Percentiles rank a stretch among this genome's conserved stretches.
phyloP scores from a whole-genome alignment of 345 rosid genomes.

The Syzygium aromaticum region DNA sequence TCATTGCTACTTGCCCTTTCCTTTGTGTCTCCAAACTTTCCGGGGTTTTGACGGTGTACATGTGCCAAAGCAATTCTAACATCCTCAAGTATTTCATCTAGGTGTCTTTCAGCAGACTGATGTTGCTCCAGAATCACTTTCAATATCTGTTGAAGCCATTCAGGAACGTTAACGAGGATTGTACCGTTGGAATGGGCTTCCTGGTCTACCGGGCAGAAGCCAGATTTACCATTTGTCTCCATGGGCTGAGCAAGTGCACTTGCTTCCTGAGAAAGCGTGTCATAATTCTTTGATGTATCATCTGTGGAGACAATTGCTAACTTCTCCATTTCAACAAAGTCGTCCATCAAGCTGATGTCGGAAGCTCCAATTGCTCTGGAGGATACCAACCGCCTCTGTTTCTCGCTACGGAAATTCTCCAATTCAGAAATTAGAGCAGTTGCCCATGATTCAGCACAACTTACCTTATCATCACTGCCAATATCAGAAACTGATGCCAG shows the following conservation, averaged over 20 bases:
- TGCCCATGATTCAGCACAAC: slow-evolving; percentile 69
- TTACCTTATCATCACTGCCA: slow-evolving; percentile 62
- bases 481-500: slow-evolving; percentile 55
- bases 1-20: slow-evolving; percentile 4
- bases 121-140: slow-evolving; percentile 39
- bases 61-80: slow-evolving; percentile 39
- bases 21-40: slow-evolving; percentile 4
- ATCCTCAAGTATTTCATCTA: slow-evolving; percentile 49
- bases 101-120: slow-evolving; percentile 22
- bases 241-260: slow-evolving; percentile 16
- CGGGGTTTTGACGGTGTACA: slow-evolving; percentile 9
- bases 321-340: slow-evolving; percentile 93
- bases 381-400: slow-evolving; percentile 28
- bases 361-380: slow-evolving; percentile 45
- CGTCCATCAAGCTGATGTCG: slow-evolving; percentile 87
- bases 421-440: slow-evolving; percentile 66
- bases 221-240: slow-evolving; percentile 1
- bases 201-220: background rate
- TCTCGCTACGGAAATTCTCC: slow-evolving; percentile 59
- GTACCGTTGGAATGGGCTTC: slow-evolving; percentile 6
- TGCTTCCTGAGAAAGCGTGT: slow-evolving; percentile 5
- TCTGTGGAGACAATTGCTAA: slow-evolving; percentile 51
- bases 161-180: slow-evolving; percentile 11
- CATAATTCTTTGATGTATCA: slow-evolving; percentile 27
- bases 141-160: slow-evolving; percentile 42